Evolutionary conservation across 2,329 filamentous ascomycete genomes (phyloP).

Genomic region (Colletotrichum costaricense): DNA sequence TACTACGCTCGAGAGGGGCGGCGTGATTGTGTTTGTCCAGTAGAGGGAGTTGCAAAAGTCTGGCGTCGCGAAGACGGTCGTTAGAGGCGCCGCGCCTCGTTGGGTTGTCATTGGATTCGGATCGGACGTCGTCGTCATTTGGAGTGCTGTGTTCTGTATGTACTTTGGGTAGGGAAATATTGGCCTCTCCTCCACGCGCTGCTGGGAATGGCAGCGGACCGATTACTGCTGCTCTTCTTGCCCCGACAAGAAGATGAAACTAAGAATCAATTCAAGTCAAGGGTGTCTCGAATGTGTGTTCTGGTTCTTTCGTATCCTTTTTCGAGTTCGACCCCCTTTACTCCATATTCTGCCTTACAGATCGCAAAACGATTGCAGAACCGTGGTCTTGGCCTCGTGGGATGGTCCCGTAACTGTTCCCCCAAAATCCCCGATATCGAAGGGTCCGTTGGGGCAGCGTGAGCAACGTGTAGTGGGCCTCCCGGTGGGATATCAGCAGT

Average conservation of each 20-base stretch:
- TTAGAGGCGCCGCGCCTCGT: constrained; percentile 27
- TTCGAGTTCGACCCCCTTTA: background rate
- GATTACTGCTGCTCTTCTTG: background rate
- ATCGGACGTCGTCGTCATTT: constrained; percentile 22
- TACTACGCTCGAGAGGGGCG: constrained; percentile 29
- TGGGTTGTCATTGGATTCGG: constrained; percentile 25
- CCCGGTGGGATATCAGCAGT: background rate
- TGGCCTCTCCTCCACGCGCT: no score
- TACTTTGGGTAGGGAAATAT: background rate
- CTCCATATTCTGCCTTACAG: background rate
- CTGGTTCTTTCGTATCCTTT: background rate
- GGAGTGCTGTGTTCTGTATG: background rate
- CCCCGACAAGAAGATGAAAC: background rate
- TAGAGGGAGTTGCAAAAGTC: constrained; percentile 24
- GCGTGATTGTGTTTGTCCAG: constrained; percentile 30
- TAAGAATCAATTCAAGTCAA: background rate
- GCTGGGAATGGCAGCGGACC: background rate
- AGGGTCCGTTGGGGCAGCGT: background rate
- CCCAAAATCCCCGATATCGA: background rate
- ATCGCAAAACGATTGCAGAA: background rate
- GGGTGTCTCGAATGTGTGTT: background rate
- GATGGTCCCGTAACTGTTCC: background rate
- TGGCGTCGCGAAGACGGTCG: constrained; percentile 34
- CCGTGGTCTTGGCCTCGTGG: background rate
- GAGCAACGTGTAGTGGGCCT: background rate